These are phyloP conservation scores for Aspergillus carlsbadensis DNA, from an alignment of 495 filamentous ascomycete genomes.

Conservation along the genomic window DNA sequence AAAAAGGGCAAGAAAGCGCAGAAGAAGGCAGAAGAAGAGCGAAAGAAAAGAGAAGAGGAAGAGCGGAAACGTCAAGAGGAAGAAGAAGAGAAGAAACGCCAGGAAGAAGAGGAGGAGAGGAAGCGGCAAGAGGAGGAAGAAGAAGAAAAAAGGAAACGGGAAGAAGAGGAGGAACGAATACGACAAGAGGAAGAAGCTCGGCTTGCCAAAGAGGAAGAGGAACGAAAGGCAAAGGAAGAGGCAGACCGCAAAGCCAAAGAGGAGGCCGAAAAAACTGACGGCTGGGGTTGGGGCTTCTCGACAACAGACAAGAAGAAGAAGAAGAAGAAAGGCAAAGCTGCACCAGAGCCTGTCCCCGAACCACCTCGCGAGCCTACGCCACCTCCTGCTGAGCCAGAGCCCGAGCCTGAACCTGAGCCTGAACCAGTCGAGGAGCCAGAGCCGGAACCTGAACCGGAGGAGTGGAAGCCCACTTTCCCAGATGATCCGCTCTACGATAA, in stretches of 20 bases:
- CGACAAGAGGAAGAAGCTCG: conserved; percentile 19
- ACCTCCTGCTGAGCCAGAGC: conserved; percentile 28
- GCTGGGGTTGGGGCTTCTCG: conserved; percentile 16
- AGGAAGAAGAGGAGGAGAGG: conserved; percentile 17
- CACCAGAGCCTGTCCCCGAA: conserved; percentile 27
- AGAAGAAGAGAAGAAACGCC: conserved; percentile 21
- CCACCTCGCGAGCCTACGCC: conserved; percentile 30
- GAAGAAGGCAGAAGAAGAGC: conserved; percentile 42
- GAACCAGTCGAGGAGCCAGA: conserved; percentile 29
- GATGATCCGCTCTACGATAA: conserved; percentile 40
- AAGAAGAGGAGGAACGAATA: conserved; percentile 34
- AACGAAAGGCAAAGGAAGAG: conserved; percentile 19
- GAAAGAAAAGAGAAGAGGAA: conserved; percentile 21
- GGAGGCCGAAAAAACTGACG: conserved; percentile 19
- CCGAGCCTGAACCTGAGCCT: conserved; percentile 29
- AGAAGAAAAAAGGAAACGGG: conserved; percentile 30
- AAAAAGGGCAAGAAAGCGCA: conserved; percentile 43
- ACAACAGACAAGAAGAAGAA: conserved; percentile 21
- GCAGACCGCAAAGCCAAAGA: conserved; percentile 24
- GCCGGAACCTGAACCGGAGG: conserved; percentile 32
- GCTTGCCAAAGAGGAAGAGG: conserved; percentile 29
- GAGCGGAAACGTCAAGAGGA: conserved; percentile 18
- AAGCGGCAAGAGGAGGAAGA: conserved; percentile 19
- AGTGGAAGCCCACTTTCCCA: conserved; percentile 22
- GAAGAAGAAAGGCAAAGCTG: conserved; percentile 22